A percentile compares a stretch with the other conserved stretches of the same genome.
Evolutionary conservation across 176 grass and related monocot genomes (phyloP).

Genomic region (Hyparrhenia diplandra): DNA sequence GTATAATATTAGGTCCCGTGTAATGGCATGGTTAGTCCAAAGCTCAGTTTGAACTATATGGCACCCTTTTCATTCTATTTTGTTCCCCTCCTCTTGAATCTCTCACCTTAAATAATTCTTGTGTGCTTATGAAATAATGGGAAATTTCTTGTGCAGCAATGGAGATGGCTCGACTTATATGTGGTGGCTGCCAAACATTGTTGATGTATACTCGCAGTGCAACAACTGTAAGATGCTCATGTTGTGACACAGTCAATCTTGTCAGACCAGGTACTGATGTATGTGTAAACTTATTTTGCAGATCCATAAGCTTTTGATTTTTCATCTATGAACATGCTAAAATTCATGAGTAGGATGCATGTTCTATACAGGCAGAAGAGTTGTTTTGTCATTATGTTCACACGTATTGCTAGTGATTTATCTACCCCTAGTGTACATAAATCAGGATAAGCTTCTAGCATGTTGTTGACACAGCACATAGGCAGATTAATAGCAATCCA

Average conservation of each 20-base stretch:
- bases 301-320: slow-evolving; percentile 9
- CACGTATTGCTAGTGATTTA: background rate
- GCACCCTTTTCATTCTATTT: background rate
- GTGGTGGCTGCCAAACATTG: slow-evolving; percentile 62
- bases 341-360: background rate
- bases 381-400: background rate
- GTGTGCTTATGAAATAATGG: slow-evolving; percentile 17
- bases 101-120: background rate
- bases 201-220: slow-evolving; percentile 76
- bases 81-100: background rate
- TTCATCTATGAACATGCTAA: slow-evolving; percentile 7
- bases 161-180: slow-evolving; percentile 75
- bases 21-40: background rate
- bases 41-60: background rate
- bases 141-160: slow-evolving; percentile 47
- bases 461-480: background rate
- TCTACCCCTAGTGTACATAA: background rate
- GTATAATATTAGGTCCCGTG: background rate
- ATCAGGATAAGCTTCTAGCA: background rate
- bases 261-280: slow-evolving; percentile 58
- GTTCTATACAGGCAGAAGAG: slow-evolving; percentile 1
- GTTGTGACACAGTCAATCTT: slow-evolving; percentile 79
- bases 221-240: slow-evolving; percentile 74
- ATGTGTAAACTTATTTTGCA: slow-evolving; percentile 13
- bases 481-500: slow-evolving; percentile 5